Evolutionary conservation across 208 protist species (phyloP).

Genomic region (Leishmania major): DNA sequence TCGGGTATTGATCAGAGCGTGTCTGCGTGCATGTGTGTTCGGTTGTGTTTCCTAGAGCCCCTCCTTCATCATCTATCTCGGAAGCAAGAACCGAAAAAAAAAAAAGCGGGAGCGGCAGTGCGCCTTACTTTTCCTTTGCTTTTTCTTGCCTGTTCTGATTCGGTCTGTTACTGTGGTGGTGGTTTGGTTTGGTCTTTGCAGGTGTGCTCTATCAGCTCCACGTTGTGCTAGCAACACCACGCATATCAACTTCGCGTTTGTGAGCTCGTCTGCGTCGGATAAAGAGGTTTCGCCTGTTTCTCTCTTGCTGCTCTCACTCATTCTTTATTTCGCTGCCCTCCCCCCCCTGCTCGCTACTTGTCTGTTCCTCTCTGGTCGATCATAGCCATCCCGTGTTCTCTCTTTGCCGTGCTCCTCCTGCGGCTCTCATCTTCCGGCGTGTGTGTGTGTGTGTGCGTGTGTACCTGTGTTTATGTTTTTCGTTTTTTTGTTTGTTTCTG

Average conservation of each 20-base stretch:
- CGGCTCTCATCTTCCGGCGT: neutral
- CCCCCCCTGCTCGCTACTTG: neutral
- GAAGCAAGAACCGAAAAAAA: neutral
- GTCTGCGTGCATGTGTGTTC: too few relatives aligned
- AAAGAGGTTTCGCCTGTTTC: neutral
- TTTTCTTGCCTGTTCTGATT: neutral
- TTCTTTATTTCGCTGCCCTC: neutral
- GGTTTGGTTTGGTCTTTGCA: neutral
- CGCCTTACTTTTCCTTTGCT: neutral
- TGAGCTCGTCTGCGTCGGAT: neutral
- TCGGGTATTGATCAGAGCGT: too few relatives aligned
- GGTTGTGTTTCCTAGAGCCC: neutral
- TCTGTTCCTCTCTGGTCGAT: conserved; percentile 7
- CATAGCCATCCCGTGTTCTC: neutral
- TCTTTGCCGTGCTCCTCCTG: neutral
- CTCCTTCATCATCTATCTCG: neutral
- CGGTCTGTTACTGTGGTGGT: neutral
- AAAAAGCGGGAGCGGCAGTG: neutral
- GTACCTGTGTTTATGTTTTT: neutral
- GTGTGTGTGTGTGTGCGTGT: neutral
- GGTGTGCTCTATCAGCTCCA: neutral
- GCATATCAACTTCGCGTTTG: neutral
- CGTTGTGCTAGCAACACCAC: neutral
- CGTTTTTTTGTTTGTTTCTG: neutral
- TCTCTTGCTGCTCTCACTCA: neutral